A percentile compares a stretch with the other conserved stretches of the same genome.
These are phyloP conservation scores for Nannizziopsis barbatae DNA, from an alignment of 2,329 filamentous ascomycete genomes.

Conservation along the genomic window DNA sequence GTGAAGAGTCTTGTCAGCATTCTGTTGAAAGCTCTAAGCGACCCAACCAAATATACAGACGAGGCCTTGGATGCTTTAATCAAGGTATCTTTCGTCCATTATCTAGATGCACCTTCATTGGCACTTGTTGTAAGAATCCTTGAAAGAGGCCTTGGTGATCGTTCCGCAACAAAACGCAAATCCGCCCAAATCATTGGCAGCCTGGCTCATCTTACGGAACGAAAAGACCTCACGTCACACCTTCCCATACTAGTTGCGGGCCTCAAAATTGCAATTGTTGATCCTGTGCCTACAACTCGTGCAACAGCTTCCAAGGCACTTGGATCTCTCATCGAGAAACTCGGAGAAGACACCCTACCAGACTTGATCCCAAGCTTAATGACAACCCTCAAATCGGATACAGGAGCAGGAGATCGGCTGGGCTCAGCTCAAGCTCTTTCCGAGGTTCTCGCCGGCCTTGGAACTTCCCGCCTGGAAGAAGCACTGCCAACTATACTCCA, in stretches of 20 bases:
- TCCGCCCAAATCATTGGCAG: constrained; percentile 96
- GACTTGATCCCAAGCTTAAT: constrained; percentile 96
- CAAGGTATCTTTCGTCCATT: constrained; percentile 97
- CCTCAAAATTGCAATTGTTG: constrained; percentile 76
- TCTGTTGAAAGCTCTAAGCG: constrained; percentile 88
- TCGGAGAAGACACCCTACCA: constrained; percentile 90
- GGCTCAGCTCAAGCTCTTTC: constrained; percentile 93
- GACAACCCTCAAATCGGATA: constrained; percentile 94
- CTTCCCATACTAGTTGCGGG: constrained; percentile 86
- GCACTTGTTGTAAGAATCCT: constrained; percentile 91
- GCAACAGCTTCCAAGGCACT: constrained; percentile 93
- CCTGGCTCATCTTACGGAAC: constrained; percentile 89
- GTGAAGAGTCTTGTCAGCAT: constrained; percentile 87
- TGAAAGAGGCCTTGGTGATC: constrained; percentile 78
- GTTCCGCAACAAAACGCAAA: constrained; percentile 92
- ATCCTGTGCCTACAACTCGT: constrained; percentile 90
- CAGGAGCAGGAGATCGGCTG: constrained; percentile 86
- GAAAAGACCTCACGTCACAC: constrained; percentile 84
- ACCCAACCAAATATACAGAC: constrained; percentile 94
- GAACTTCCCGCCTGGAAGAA: constrained; percentile 85
- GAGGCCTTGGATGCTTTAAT: constrained; percentile 87
- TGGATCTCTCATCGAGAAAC: constrained; percentile 92
- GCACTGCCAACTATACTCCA: constrained; percentile 92
- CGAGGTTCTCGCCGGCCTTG: constrained; percentile 89
- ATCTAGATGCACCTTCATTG: constrained; percentile 91